These are phyloP conservation scores for Pseudozyma thailandica DNA, from an alignment of 1,284 basidiomycete species.

Conservation along the genomic window DNA sequence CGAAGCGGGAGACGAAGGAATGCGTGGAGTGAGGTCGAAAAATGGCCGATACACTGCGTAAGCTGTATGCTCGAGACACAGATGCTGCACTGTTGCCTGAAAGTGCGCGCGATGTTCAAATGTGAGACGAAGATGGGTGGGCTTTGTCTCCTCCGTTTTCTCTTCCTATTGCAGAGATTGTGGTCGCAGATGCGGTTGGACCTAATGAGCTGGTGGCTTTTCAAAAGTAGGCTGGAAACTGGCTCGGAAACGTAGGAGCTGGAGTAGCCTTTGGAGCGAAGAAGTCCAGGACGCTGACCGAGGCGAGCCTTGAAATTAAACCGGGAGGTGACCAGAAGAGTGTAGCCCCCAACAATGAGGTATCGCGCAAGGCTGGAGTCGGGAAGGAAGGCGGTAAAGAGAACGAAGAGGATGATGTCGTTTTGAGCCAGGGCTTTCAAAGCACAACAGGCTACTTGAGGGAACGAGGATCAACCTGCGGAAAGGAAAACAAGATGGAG, in stretches of 20 bases:
- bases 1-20: not conserved
- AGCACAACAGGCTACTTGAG: conserved; percentile 21
- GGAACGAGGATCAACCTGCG: conserved; percentile 32
- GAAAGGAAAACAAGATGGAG: conserved; percentile 4
- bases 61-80: not conserved
- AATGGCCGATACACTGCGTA: not conserved
- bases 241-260: no score
- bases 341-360: not conserved
- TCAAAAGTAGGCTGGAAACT: not conserved
- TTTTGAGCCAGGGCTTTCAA: conserved; percentile 31
- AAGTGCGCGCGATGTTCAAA: conserved; percentile 8
- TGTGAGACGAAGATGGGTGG: not conserved
- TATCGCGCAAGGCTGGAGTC: no score
- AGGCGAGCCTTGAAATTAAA: not conserved
- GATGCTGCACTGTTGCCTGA: conserved; percentile 15
- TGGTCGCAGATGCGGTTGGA: not conserved
- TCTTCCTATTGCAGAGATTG: not conserved
- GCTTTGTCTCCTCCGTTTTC: not conserved
- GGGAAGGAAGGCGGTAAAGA: conserved; percentile 5
- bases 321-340: not conserved
- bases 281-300: conserved; percentile 17
- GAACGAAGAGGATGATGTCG: not conserved
- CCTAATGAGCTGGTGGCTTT: not conserved
- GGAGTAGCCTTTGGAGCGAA: conserved; percentile 1
- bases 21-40: not conserved